phyloP scores from a whole-genome alignment of 139 green algal species.

The Parachlorella kessleri region DNA sequence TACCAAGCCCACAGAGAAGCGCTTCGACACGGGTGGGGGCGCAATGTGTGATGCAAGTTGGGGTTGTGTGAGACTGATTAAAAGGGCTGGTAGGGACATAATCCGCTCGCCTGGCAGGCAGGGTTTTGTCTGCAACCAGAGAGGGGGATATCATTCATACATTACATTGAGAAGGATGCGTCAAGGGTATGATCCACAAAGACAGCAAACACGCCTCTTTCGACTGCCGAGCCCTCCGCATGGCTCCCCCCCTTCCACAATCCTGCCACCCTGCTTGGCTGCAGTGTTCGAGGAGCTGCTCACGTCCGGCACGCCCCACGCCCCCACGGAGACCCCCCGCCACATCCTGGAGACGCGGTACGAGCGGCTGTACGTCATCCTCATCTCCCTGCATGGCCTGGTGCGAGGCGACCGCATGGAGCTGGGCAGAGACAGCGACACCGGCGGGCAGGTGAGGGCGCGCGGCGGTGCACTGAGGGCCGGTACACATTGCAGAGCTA shows the following conservation, averaged over 20 bases:
- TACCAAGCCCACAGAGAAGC: background rate
- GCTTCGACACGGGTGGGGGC: background rate
- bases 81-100: background rate
- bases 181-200: too few relatives aligned
- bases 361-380: conserved; percentile 82
- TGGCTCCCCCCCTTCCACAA: too few relatives aligned
- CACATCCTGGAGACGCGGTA: conserved; percentile 30
- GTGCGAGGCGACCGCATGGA: conserved; percentile 92
- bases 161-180: too few relatives aligned
- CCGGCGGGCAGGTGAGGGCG: conserved; percentile 80
- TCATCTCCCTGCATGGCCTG: conserved; percentile 91
- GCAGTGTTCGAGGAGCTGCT: conserved; percentile 39
- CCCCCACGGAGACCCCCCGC: conserved; percentile 12
- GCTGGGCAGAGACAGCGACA: conserved; percentile 91
- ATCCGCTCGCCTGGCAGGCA: too few relatives aligned
- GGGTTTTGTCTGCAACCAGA: too few relatives aligned
- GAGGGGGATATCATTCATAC: too few relatives aligned
- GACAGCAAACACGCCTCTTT: too few relatives aligned
- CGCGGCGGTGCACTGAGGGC: background rate
- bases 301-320: conserved; percentile 13
- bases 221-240: too few relatives aligned
- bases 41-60: background rate
- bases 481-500: too few relatives aligned
- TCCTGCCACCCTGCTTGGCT: background rate
- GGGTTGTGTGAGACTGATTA: background rate